Evolutionary conservation across 2,329 filamentous ascomycete genomes (phyloP).

Genomic region (Paecilomyces fulvus): DNA sequence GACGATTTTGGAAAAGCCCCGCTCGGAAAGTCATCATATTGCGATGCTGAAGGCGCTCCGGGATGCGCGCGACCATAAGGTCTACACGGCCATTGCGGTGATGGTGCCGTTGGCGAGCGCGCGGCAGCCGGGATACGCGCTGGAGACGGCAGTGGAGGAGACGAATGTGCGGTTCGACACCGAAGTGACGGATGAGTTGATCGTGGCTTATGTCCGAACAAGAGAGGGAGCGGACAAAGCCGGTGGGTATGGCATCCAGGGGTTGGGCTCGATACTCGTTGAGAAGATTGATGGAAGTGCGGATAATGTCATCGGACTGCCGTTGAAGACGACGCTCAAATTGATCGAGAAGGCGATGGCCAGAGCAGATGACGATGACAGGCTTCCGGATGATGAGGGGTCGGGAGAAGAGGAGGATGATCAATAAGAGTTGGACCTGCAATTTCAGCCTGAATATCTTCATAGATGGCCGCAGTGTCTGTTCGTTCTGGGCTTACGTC

Average conservation of each 20-base stretch:
- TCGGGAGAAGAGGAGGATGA: conserved; percentile 18
- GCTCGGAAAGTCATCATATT: conserved; percentile 70
- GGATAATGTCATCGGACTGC: conserved; percentile 91
- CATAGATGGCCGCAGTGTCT: not conserved
- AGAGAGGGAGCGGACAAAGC: conserved; percentile 94
- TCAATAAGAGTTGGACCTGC: conserved; percentile 1
- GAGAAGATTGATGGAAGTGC: conserved; percentile 82
- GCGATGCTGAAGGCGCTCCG: conserved; percentile 74
- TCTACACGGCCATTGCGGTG: conserved; percentile 77
- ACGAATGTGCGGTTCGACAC: conserved; percentile 81
- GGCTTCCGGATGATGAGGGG: conserved; percentile 38
- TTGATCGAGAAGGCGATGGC: conserved; percentile 84
- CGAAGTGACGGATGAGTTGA: conserved; percentile 68
- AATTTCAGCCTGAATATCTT: not conserved
- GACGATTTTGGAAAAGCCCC: conserved; percentile 82
- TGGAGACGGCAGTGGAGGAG: conserved; percentile 78
- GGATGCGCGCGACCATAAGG: conserved; percentile 68
- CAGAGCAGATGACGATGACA: conserved; percentile 59
- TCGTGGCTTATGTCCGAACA: conserved; percentile 60
- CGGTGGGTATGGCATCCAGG: conserved; percentile 91
- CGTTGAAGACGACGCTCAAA: conserved; percentile 66
- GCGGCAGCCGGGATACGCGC: conserved; percentile 72
- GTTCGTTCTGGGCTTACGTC: not conserved
- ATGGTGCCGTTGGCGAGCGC: conserved; percentile 76
- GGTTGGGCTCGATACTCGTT: conserved; percentile 74